Evolutionary conservation across 1,284 basidiomycete genomes (phyloP), one percentile per base, ranked within the genome.

Genomic region (Heterobasidion parviporum): DNA sequence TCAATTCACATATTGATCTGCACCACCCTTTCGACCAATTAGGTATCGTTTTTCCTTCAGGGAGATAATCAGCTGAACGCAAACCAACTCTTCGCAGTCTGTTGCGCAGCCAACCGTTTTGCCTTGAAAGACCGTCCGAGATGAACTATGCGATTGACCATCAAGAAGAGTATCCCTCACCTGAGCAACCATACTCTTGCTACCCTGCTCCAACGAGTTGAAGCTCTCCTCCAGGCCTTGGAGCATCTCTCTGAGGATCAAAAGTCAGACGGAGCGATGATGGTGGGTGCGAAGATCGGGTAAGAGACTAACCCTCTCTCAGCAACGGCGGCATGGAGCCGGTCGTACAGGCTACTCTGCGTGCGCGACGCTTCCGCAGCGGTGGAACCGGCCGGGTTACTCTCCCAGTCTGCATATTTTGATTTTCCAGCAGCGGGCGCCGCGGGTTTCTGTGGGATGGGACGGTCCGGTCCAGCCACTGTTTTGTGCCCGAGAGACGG

Each of bases 401-500:
- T 56, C 35, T 58, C 50, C 57, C 54, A 56, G 36, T 59, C 50
- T 15, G 47, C 12, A 43, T 53, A 60, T 46, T 52, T 34, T n/a
- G 33, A 46, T 41, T 49, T 32, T 41, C 45, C 57, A 20, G 52
- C 49, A 61, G 57, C 52, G 62, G 53, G 57, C 68, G 73, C 56
- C 26, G 32, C 38, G 12, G 54, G 53, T 54, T 53, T 61, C 61
- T 67, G 61, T 15, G 70, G 70, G 8, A 71, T 56, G 3, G 83
- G 83, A 55, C 85, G 71, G 61, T 85, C 74, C 1, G 83, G 81
- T 0, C 85, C 85, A 15, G 79, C 85, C 54, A 87, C 85, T 87
- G 49, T 8, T 53, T 20, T 43, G 14, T 34, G 38, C 32, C 20
- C 33, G 15, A 36, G 6, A 18, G 34, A 14, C n/a, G 46, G 8